Conservation (phyloP, 148 eudicot species). For the Heliamphora exappendiculata region DNA sequence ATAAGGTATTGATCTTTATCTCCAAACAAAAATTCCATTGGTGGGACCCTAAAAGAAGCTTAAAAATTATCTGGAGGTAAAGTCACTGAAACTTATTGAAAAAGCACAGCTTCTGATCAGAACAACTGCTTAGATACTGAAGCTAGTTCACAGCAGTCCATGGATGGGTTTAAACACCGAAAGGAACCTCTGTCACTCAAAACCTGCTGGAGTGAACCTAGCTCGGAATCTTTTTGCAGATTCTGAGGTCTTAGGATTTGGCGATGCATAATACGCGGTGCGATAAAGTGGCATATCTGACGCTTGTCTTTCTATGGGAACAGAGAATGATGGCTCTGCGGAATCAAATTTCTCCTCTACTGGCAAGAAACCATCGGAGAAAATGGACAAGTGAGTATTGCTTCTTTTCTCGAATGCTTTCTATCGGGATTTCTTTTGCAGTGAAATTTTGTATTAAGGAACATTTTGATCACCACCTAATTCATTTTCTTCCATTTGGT, state of each 20-base stretch:
- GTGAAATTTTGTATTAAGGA: not conserved
- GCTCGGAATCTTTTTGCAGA: conserved; percentile 16
- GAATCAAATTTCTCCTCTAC: conserved; percentile 26
- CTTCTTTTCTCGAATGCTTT: not conserved
- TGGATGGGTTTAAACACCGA: conserved; percentile 23
- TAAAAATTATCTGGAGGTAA: conserved; percentile 18
- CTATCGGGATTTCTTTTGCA: not conserved
- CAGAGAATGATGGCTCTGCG: conserved; percentile 44
- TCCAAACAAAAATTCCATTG: conserved; percentile 28
- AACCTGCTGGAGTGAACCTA: conserved; percentile 12
- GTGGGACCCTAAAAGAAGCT: conserved; percentile 23
- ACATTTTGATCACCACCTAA: not conserved
- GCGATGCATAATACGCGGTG: conserved; percentile 33
- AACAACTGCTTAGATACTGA: conserved; percentile 25
- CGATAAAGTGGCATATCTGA: conserved; percentile 44
- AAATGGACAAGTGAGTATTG: conserved; percentile 41
- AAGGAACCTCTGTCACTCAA: conserved; percentile 20
- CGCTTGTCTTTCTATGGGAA: conserved; percentile 33
- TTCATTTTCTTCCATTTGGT: not conserved
- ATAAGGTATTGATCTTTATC: conserved; percentile 37
- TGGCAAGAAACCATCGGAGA: conserved; percentile 25
- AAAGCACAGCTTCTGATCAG: conserved; percentile 31
- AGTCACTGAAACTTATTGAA: conserved; percentile 10
- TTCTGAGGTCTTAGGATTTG: conserved; percentile 16
- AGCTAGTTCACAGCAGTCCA: conserved; percentile 16